Conservation (phyloP, 1,284 basidiomycete genomes). For the Ustilago crameri region DNA sequence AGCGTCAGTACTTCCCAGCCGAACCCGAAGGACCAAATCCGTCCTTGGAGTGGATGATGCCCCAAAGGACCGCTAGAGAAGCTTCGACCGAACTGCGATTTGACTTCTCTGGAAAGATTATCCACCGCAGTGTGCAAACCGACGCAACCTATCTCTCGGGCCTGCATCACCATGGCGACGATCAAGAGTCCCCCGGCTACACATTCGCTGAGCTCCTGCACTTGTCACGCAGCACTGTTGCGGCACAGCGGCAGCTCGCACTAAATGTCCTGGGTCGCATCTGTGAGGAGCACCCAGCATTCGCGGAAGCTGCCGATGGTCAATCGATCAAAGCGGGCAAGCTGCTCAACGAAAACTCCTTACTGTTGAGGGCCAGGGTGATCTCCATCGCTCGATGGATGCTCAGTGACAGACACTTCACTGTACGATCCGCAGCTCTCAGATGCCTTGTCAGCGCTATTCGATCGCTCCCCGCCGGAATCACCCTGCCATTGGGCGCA, state of each 20-base stretch:
- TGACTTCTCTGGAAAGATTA: conserved; percentile 53
- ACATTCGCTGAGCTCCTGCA: conserved; percentile 87
- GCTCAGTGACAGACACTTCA: conserved; percentile 54
- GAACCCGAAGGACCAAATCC: conserved; percentile 66
- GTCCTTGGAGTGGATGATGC: conserved; percentile 59
- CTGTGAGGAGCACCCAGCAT: conserved; percentile 29
- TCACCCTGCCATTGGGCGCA: conserved; percentile 9
- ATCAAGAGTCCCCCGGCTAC: conserved; percentile 86
- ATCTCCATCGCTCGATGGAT: conserved; percentile 54
- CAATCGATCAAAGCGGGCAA: neutral
- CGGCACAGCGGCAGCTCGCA: conserved; percentile 85
- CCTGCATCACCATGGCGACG: conserved; percentile 82
- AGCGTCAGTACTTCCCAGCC: conserved; percentile 83
- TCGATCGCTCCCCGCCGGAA: conserved; percentile 33
- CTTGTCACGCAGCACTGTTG: conserved; percentile 82
- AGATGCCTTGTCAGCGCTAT: conserved; percentile 35
- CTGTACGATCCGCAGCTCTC: conserved; percentile 53
- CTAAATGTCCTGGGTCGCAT: conserved; percentile 79
- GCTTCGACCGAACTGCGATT: conserved; percentile 47
- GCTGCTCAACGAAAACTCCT: conserved; percentile 19
- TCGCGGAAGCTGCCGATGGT: neutral
- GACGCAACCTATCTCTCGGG: conserved; percentile 71
- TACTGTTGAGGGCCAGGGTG: conserved; percentile 27
- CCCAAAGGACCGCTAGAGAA: conserved; percentile 2
- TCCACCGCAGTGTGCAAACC: conserved; percentile 17